Conservation (phyloP, 345 rosid genomes). For the Clarkia xantiana region DNA sequence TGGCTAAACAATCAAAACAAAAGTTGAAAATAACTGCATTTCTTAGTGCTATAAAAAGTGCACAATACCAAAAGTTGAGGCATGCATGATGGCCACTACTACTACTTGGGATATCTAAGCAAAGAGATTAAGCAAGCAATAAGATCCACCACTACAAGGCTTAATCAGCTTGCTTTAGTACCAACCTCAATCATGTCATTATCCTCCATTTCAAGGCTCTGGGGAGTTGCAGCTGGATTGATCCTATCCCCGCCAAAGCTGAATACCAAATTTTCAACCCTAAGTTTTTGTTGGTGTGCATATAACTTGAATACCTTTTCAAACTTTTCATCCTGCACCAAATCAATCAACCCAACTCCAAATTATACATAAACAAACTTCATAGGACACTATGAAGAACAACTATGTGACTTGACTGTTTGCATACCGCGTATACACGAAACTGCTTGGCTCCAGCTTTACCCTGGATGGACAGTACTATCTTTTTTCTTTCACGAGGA, state of each 20-base stretch:
- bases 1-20: too few species aligned
- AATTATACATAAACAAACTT: background rate
- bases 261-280: slow-evolving; percentile 37
- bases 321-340: slow-evolving; percentile 71
- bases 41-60: too few species aligned
- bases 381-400: background rate
- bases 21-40: too few species aligned
- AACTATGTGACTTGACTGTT: background rate
- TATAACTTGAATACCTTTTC: slow-evolving; percentile 63
- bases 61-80: too few species aligned
- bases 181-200: slow-evolving; percentile 76
- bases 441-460: slow-evolving; percentile 46
- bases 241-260: slow-evolving; percentile 74
- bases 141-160: too few species aligned
- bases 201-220: slow-evolving; percentile 78
- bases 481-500: slow-evolving; percentile 44
- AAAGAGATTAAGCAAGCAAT: too few species aligned
- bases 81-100: too few species aligned
- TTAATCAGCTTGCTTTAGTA: slow-evolving; percentile 35
- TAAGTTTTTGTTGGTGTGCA: slow-evolving; percentile 43
- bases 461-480: slow-evolving; percentile 58
- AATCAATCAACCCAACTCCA: background rate
- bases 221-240: slow-evolving; percentile 50
- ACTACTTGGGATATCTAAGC: too few species aligned
- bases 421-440: slow-evolving; percentile 52